phyloP scores from a whole-genome alignment of 78 protist species.

The Dictyostelium purpureum region DNA sequence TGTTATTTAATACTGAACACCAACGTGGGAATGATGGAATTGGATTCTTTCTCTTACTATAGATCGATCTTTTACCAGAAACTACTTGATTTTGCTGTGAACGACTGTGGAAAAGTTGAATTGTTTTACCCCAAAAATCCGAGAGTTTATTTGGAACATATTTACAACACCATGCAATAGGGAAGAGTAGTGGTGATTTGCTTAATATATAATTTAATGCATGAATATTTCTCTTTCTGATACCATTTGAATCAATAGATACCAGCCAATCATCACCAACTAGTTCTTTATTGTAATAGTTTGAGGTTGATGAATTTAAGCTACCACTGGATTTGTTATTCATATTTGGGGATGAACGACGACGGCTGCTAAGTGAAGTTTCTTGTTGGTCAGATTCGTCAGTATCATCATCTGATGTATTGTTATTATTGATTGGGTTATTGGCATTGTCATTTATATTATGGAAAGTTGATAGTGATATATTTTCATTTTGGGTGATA shows the following conservation, averaged over 20 bases:
- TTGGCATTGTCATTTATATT: not conserved
- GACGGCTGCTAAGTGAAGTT: not conserved
- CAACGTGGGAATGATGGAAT: not conserved
- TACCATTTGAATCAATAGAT: slow-evolving; percentile 30
- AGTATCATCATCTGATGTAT: not conserved
- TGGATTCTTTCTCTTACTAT: slow-evolving; percentile 6
- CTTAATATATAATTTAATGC: slow-evolving; percentile 4
- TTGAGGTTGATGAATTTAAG: not conserved
- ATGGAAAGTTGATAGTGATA: not conserved
- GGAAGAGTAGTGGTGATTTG: slow-evolving; percentile 27
- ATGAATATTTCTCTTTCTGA: slow-evolving; percentile 1
- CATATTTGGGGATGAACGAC: not conserved
- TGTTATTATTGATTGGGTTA: not conserved
- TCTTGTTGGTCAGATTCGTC: not conserved
- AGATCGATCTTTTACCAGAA: not conserved
- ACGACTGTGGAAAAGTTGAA: not conserved
- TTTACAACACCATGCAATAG: not conserved
- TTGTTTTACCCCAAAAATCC: not conserved
- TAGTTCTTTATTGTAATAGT: not conserved
- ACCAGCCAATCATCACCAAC: slow-evolving; percentile 62
- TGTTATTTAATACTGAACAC: not conserved
- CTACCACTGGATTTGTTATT: not conserved
- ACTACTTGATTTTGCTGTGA: slow-evolving; percentile 12
- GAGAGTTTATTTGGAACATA: not conserved
- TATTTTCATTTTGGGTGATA: not conserved